phyloP scores from a whole-genome alignment of 2,329 filamentous ascomycete species.

The Colletotrichum paranaense region DNA sequence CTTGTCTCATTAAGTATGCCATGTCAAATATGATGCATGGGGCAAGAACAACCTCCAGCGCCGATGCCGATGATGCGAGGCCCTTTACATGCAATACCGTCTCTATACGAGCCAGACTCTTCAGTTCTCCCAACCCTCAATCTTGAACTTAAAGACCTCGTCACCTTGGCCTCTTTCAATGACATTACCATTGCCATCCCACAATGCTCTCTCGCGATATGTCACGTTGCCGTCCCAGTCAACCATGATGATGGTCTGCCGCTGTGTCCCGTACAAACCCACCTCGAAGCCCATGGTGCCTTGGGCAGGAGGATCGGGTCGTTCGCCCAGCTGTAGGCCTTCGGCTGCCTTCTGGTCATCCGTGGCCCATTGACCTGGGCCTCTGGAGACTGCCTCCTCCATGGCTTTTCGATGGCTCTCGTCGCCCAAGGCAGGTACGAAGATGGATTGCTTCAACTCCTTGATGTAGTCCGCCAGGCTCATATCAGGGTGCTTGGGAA shows the following conservation, averaged over 20 bases:
- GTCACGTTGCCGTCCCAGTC: constrained; percentile 72
- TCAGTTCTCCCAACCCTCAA: constrained; percentile 62
- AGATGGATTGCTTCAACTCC: constrained; percentile 69
- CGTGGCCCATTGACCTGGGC: constrained; percentile 50
- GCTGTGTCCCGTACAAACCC: constrained; percentile 73
- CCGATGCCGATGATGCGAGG: background rate
- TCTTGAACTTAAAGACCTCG: constrained; percentile 64
- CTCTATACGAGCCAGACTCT: background rate
- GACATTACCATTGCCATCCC: constrained; percentile 66
- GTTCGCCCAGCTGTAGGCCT: constrained; percentile 44
- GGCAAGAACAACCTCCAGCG: background rate
- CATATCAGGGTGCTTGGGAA: constrained; percentile 55
- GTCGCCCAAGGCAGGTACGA: constrained; percentile 69
- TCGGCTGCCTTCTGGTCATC: constrained; percentile 50
- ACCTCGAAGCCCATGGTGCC: constrained; percentile 59
- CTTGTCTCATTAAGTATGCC: background rate
- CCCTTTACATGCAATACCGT: background rate
- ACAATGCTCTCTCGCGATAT: constrained; percentile 69
- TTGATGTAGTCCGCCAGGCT: constrained; percentile 66
- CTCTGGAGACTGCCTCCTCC: constrained; percentile 52
- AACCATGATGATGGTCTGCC: constrained; percentile 71
- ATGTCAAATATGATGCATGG: background rate
- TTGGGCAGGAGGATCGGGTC: constrained; percentile 42
- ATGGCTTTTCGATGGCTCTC: constrained; percentile 57
- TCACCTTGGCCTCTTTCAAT: constrained; percentile 67